Evolutionary conservation across 1,139 yeast species (phyloP), one percentile per base, ranked within the genome.

Genomic region (Meyerozyma sp.): DNA sequence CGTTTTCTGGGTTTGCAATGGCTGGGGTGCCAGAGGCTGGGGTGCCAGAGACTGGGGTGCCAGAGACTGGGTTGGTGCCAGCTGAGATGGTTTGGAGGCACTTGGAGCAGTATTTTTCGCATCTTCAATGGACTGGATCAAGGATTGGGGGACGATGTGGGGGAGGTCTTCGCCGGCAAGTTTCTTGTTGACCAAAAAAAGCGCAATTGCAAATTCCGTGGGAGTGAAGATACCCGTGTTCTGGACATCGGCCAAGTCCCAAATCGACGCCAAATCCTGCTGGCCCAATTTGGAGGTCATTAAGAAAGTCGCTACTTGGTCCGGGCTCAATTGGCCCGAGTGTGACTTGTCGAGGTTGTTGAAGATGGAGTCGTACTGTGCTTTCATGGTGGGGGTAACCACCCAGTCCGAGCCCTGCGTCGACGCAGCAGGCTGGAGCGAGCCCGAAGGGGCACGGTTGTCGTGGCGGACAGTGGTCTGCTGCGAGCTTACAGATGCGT

Each of bases 171-270:
- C 73, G 14, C 98, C 98, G 2, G 86, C 75, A 47, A 90, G 71
- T 55, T 80, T 84, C 63, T 83, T 88, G 63, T 90, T 95, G 10
- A 93, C 94, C 54, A 93, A 76, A 59, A 84, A 93, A 85, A 93
- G 85, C 11, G 98, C 98, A 58, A 93, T 85, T 2, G 95, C 82
- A 63, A 94, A 93, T 62, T 93, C 98, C 49, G 79, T 70, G 57
- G 78, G 82, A 36, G 88, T 76, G 57, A 94, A 88, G 41, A 77
- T 77, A 30, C 97, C 98, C 39, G 90, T 81, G 62, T 90, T 89
- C 54, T 88, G 87, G 48, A 90, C 77, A 62, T 94, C 98, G 6
- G 98, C 82, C 56, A 93, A 73, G 62, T 93, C 98, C 99, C 99
- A 94, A 38, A 94, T 82, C 27, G 81, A 71, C 1, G 98, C 98